phyloP scores from a whole-genome alignment of 331 rosid species.

The Rhamnella rubrinervis region DNA sequence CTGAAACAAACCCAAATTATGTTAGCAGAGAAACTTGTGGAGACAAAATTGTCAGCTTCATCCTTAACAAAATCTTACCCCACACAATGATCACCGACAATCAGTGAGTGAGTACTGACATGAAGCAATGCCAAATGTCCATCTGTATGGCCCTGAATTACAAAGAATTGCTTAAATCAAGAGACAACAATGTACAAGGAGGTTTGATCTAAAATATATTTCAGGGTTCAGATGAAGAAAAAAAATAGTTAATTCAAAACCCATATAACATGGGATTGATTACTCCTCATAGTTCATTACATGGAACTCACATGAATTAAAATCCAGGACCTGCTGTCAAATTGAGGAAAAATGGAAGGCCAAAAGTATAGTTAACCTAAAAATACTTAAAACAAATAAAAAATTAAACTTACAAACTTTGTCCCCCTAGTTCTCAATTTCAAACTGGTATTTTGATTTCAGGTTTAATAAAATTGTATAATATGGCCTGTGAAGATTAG shows the following conservation, averaged over 20 bases:
- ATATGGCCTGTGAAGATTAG: too few species aligned
- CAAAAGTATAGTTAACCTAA: too few species aligned
- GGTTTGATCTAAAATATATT: constrained; percentile 1
- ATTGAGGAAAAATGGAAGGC: too few species aligned
- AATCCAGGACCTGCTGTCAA: too few species aligned
- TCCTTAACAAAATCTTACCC: constrained; percentile 61
- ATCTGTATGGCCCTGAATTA: constrained; percentile 87
- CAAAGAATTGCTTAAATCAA: constrained; percentile 19
- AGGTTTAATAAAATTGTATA: too few species aligned
- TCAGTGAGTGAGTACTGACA: constrained; percentile 56
- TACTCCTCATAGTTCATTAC: too few species aligned
- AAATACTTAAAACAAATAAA: too few species aligned
- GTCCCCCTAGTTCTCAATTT: too few species aligned
- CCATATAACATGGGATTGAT: too few species aligned
- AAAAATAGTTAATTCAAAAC: background rate
- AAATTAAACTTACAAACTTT: too few species aligned
- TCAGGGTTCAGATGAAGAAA: background rate
- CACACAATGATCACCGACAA: constrained; percentile 91
- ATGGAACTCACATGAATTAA: too few species aligned
- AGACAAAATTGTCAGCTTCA: background rate
- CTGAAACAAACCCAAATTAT: constrained; percentile 52
- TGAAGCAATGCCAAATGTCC: constrained; percentile 90
- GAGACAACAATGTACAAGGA: background rate
- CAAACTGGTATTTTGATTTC: too few species aligned
- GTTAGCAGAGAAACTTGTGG: constrained; percentile 18